Base-by-base conservation (phyloP, 192 early-diverging fungal species). In the Hyaloraphidium curvatum region DNA sequence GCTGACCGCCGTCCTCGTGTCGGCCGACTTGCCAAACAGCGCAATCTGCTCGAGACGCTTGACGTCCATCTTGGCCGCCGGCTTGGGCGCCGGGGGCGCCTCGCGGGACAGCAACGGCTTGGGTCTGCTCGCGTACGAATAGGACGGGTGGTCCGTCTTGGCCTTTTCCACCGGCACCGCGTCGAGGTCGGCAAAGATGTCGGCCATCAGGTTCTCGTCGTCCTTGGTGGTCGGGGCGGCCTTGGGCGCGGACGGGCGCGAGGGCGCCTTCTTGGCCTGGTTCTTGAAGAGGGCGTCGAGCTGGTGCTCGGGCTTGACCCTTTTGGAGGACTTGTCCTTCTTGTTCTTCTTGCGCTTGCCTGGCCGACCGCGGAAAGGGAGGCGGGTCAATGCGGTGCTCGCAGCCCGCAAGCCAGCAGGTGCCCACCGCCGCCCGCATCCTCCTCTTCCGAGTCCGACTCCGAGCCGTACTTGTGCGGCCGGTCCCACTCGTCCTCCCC, bases 401-500 rank as follows among this genome's bases (percentile, higher is more conserved):
- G 17, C 14, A 48, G 43, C 14, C 14, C 43, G 23, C 17, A 48
- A 25, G 43, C 43, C 23, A 48, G 19, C 14, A 48, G 11, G 43
- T 48, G 17, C 7, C 40, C 55, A n/a, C 33, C 25, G 9, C 67
- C 63, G n/a, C 65, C 63, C 25, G 66, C 65, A 4, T 71, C 64
- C 1, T 63, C 66, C 30, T 78, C 74, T 31, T 74, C 69, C 0
- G 73, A 69, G 40, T 59, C 67, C 1, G 28, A 30, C 16, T 59
- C 53, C 30, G 67, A 55, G 14, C 4, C 43, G 43, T 48, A 48
- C 19, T 48, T 19, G 43, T 48, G 43, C 7, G 5, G 43, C 19
- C 43, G 11, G 16, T 67, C 69, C 50, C 63, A 73, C 17, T 74
- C 65, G 2, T 78, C 75, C 2, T 68, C 54, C 22, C 71, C 77